Base-by-base conservation (phyloP, 768 basidiomycete species). In the Lactarius sp. region DNA sequence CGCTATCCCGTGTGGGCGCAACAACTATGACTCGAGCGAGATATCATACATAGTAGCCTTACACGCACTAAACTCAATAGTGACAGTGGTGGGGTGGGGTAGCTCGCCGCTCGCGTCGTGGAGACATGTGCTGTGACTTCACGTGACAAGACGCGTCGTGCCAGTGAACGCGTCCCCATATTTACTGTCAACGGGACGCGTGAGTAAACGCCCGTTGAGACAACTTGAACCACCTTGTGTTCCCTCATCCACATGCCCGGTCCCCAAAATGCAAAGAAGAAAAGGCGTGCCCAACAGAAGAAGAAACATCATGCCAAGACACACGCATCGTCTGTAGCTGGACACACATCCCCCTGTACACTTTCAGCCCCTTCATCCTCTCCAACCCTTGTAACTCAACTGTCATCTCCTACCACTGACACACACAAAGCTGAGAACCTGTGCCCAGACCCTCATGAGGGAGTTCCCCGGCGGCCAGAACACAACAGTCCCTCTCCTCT, bases 181-280 rank as follows among this genome's bases (percentile, higher is more conserved):
- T 42, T 33, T 31, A 13, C 4, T 4, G 22, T 49, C 52, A 36
- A 46, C 59, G n/a, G 44, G 27, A 46, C 59, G n/a, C 39, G 57
- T 50, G 7, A n/a, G 18, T 39, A 16, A 50, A 10, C 12, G 20
- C 34, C 33, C 33, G 33, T 6, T 49, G 12, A 44, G n/a, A 22
- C 8, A 18, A 6, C 3, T 20, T 16, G 8, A 46, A 8, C 12
- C 34, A 5, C 13, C 6, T 39, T 18, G 3, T 42, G 22, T 27
- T 20, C 37, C 8, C 1, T 51, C 37, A 16, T 27, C 18, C 52
- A 36, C 33, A 87, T 88, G 86, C 85, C 85, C 16, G 85, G 85
- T 27, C 85, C 86, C 57, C 78, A 79, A 61, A 87, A 86, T 71
- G 68, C 70, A 54, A 81, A 75, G 70, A 80, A 77, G 69, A 81